phyloP scores from a whole-genome alignment of 1,284 basidiomycete species.

The Sanghuangporus weigelae region DNA sequence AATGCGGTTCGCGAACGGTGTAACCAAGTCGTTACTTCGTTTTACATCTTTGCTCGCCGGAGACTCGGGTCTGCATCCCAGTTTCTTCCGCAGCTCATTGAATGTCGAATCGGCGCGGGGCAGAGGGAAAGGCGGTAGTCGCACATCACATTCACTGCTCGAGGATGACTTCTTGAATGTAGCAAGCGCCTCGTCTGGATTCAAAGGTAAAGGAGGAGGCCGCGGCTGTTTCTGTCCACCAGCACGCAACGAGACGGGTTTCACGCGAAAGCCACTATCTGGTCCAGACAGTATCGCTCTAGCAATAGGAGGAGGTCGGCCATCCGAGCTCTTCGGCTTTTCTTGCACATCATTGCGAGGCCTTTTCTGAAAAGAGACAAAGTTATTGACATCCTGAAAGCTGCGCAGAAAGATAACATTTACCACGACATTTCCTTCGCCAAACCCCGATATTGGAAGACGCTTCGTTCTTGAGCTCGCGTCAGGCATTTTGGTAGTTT shows the following conservation, averaged over 20 bases:
- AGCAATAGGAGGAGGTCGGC: background rate
- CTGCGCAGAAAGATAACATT: background rate
- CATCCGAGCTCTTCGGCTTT: background rate
- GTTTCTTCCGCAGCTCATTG: background rate
- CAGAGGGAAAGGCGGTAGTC: background rate
- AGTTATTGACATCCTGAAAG: background rate
- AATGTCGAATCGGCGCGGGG: background rate
- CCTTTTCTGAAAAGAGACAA: background rate
- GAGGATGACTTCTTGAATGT: background rate
- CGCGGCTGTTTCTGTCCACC: background rate
- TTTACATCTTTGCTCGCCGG: background rate
- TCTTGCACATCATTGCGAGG: background rate
- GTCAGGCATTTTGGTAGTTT: background rate
- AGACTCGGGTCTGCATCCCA: background rate
- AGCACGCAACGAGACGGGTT: background rate
- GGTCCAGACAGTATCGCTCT: background rate
- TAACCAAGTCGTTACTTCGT: background rate
- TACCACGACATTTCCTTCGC: background rate
- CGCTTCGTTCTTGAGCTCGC: background rate
- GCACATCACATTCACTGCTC: background rate
- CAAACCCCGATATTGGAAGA: background rate
- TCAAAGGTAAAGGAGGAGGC: background rate
- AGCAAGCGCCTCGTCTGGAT: background rate
- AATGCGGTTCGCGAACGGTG: background rate
- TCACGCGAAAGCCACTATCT: background rate